Evolutionary conservation across 2,329 filamentous ascomycete species (phyloP).

Genomic region (Fusarium sororula): DNA sequence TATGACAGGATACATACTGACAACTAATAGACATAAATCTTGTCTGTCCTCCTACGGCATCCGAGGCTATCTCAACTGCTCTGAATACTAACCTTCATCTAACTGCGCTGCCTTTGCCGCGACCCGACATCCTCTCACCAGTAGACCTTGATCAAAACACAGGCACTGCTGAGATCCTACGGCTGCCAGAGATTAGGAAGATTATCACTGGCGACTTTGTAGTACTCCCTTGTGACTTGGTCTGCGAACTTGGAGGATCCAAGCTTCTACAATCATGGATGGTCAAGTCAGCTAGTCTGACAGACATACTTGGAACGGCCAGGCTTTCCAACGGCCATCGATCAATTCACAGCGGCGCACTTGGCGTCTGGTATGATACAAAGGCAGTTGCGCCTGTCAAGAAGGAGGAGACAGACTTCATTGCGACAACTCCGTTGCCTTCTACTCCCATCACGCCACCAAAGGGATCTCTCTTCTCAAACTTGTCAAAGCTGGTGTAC

Average conservation of each 20-base stretch:
- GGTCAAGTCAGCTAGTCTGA: constrained; percentile 79
- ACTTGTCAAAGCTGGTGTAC: constrained; percentile 82
- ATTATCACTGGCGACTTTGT: constrained; percentile 87
- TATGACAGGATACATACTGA: constrained; percentile 32
- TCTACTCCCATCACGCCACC: constrained; percentile 55
- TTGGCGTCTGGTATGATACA: constrained; percentile 92
- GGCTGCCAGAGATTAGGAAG: constrained; percentile 82
- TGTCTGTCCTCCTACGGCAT: constrained; percentile 71
- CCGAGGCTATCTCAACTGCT: constrained; percentile 72
- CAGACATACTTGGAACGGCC: constrained; percentile 63
- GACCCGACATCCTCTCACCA: constrained; percentile 80
- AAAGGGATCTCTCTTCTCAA: constrained; percentile 70
- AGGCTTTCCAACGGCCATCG: constrained; percentile 51
- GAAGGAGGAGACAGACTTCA: constrained; percentile 91
- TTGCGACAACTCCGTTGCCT: constrained; percentile 77
- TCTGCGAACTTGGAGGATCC: constrained; percentile 88
- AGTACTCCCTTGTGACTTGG: constrained; percentile 89
- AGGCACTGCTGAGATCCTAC: constrained; percentile 87
- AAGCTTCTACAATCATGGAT: constrained; percentile 91
- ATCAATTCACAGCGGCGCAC: constrained; percentile 72
- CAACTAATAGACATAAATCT: constrained; percentile 65
- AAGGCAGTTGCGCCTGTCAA: constrained; percentile 80
- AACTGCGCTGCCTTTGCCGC: constrained; percentile 76
- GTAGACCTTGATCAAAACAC: constrained; percentile 81
- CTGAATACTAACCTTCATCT: constrained; percentile 82